Evolutionary conservation across 768 basidiomycete species (phyloP).

Genomic region (Podaxis carcinomalis): DNA sequence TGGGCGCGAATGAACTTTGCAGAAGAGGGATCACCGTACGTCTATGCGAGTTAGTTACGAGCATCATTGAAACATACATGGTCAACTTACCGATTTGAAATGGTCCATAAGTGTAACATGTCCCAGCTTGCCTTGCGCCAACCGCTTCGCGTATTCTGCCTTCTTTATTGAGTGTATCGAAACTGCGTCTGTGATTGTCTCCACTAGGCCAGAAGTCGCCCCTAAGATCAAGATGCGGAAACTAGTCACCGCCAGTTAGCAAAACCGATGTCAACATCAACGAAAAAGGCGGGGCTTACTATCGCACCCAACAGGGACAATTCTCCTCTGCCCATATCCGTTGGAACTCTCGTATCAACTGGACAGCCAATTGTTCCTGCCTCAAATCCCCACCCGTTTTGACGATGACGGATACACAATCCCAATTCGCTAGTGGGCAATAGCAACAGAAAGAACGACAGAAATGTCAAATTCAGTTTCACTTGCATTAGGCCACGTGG

Average conservation of each 20-base stretch:
- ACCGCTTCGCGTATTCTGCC: slow-evolving; percentile 88
- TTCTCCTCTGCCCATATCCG: slow-evolving; percentile 94
- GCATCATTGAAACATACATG: background rate
- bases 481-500: slow-evolving; percentile 5
- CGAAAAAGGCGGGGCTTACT: slow-evolving; percentile 42
- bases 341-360: slow-evolving; percentile 90
- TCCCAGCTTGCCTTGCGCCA: slow-evolving; percentile 75
- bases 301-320: slow-evolving; percentile 90
- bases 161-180: slow-evolving; percentile 99
- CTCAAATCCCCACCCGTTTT: slow-evolving; percentile 96
- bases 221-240: slow-evolving; percentile 97
- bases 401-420: slow-evolving; percentile 95
- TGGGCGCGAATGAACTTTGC: slow-evolving; percentile 89
- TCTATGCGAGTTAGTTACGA: slow-evolving; percentile 26
- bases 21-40: slow-evolving; percentile 85
- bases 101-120: slow-evolving; percentile 91
- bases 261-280: no score
- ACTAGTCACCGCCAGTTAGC: slow-evolving; percentile 33
- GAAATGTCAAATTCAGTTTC: background rate
- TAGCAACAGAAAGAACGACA: background rate
- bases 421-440: slow-evolving; percentile 56
- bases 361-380: slow-evolving; percentile 96
- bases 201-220: slow-evolving; percentile 87
- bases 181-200: slow-evolving; percentile 97
- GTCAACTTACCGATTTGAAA: slow-evolving; percentile 68